Percentiles rank a stretch among this genome's conserved stretches.
Evolutionary conservation across 2,329 filamentous ascomycete species (phyloP).

Genomic region (Taxawa tesnikishii): DNA sequence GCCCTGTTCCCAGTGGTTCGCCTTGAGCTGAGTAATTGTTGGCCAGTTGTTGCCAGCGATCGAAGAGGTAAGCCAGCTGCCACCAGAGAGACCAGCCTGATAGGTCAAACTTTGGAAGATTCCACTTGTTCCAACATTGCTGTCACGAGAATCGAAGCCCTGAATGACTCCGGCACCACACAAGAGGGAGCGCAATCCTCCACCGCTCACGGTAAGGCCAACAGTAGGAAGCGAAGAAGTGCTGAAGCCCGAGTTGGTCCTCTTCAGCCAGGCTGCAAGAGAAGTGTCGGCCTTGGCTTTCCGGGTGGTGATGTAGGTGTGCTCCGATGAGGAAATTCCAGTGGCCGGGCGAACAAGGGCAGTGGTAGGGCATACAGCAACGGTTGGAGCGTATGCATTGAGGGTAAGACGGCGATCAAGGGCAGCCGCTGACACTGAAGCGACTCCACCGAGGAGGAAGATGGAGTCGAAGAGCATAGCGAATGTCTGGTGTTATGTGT

Average conservation of each 20-base stretch:
- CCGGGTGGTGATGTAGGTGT: conserved; percentile 24
- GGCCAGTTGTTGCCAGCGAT: conserved; percentile 34
- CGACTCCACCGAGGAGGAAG: conserved; percentile 1
- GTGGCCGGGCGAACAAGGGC: conserved; percentile 25
- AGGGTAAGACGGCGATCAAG: conserved; percentile 3
- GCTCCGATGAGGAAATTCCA: conserved; percentile 23
- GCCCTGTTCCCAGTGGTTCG: conserved; percentile 27
- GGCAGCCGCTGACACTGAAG: conserved; percentile 3
- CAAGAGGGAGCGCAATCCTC: conserved; percentile 30
- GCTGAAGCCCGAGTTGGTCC: conserved; percentile 21
- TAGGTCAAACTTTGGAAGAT: conserved; percentile 35
- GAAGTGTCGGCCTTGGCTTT: conserved; percentile 25
- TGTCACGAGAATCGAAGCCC: conserved; percentile 31
- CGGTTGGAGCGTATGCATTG: conserved; percentile 22
- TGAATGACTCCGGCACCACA: conserved; percentile 28
- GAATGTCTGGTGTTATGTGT: too few relatives aligned
- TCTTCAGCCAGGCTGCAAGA: conserved; percentile 27
- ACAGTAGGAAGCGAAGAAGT: conserved; percentile 26
- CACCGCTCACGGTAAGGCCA: conserved; percentile 30
- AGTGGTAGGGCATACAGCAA: conserved; percentile 24
- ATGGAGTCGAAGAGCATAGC: too few relatives aligned
- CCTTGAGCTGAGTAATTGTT: conserved; percentile 27
- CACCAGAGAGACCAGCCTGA: conserved; percentile 33
- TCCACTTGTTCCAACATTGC: conserved; percentile 24
- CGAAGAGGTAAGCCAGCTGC: conserved; percentile 33